These are phyloP conservation scores for Sphaerosporella brunnea DNA, from an alignment of 495 filamentous ascomycete species.

Conservation along the genomic window DNA sequence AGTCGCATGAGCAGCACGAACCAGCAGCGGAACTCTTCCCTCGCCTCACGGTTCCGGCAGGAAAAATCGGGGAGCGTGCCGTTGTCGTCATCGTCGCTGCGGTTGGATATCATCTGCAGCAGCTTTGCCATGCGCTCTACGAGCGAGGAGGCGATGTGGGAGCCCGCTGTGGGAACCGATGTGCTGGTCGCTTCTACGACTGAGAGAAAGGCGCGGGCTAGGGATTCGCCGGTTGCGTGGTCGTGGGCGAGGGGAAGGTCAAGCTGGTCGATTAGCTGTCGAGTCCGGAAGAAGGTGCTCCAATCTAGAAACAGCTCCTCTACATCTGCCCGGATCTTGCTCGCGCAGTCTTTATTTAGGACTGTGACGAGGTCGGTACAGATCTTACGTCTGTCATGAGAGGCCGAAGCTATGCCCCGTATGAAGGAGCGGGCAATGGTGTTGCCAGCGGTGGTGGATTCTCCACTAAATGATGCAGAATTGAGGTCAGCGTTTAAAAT, in stretches of 20 bases:
- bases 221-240: slow-evolving; percentile 16
- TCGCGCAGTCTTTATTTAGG: neutral
- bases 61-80: neutral
- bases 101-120: neutral
- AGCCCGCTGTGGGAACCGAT: slow-evolving; percentile 12
- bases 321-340: slow-evolving; percentile 17
- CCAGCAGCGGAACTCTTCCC: slow-evolving; percentile 16
- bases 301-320: slow-evolving; percentile 23
- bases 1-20: slow-evolving; percentile 20
- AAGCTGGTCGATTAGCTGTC: slow-evolving; percentile 11
- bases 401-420: slow-evolving; percentile 21
- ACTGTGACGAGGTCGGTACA: slow-evolving; percentile 20
- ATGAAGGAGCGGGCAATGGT: slow-evolving; percentile 22
- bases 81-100: neutral
- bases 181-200: slow-evolving; percentile 28
- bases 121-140: slow-evolving; percentile 16
- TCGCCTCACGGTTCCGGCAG: neutral
- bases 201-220: slow-evolving; percentile 23
- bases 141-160: slow-evolving; percentile 12
- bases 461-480: neutral
- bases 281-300: slow-evolving; percentile 14
- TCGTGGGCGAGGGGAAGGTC: slow-evolving; percentile 15
- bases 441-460: neutral
- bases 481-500: slow-evolving; percentile 11
- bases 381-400: slow-evolving; percentile 17